These are phyloP conservation scores for Claviceps sp. DNA, from an alignment of 2,329 filamentous ascomycete genomes.

Conservation along the genomic window DNA sequence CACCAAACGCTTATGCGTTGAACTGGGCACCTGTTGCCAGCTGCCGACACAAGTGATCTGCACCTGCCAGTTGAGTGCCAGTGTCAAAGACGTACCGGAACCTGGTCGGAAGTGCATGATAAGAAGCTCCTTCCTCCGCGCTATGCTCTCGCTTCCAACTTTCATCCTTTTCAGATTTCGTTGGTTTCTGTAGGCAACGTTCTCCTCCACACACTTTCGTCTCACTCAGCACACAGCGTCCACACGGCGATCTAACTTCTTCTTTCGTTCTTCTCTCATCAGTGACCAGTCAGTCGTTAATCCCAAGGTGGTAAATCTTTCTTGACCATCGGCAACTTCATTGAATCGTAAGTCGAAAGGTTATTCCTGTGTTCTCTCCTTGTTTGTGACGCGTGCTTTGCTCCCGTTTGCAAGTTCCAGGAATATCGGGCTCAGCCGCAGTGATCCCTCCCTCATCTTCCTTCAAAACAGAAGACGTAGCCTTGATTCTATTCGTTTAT, in stretches of 20 bases:
- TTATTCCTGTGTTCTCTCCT: background rate
- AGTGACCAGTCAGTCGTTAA: background rate
- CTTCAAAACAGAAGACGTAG: background rate
- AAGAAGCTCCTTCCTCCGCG: background rate
- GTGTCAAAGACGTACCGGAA: background rate
- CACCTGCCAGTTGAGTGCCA: background rate
- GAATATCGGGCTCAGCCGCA: background rate
- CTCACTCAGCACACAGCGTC: conserved; percentile 1
- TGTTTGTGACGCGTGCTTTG: background rate
- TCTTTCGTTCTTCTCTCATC: background rate
- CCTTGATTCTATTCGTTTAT: background rate
- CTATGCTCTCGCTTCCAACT: conserved; percentile 5
- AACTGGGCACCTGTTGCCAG: background rate
- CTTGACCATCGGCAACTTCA: background rate
- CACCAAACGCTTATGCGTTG: background rate
- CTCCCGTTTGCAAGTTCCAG: background rate
- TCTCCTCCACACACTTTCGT: background rate
- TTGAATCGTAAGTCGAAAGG: background rate
- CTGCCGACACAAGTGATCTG: background rate
- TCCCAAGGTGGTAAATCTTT: background rate
- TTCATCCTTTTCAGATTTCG: conserved; percentile 1
- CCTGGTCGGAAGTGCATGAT: background rate
- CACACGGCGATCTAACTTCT: background rate
- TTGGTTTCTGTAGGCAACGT: background rate
- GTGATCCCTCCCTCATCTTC: too few species aligned